Base-by-base conservation (phyloP, 345 rosid genomes). In the Sonneratia caseolaris region DNA sequence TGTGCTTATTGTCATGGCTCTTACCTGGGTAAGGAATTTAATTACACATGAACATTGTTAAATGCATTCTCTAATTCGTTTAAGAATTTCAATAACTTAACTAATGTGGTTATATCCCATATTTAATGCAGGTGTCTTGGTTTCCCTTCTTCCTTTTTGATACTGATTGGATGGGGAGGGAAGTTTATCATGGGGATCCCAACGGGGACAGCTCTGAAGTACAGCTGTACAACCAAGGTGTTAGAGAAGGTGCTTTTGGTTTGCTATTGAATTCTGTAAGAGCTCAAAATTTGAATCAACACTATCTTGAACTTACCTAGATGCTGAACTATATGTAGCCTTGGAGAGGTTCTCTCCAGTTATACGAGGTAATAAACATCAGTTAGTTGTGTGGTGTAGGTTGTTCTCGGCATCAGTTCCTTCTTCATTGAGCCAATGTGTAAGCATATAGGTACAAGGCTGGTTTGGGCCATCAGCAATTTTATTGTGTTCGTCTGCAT, bases 111-210 rank as follows among this genome's bases (percentile, higher is more conserved):
- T 57, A 12, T 70, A 11, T 22, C 19, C n/a, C 24, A 49, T 56
- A 32, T 42, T 48, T 42, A 75, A 67, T 87, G 89, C 87, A 95
- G 98, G 77, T 95, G 71, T 95, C 99, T 55, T 92, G 98, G 99
- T 95, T 95, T 77, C 99, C 98, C 7, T 91, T 92, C 89, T 91
- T 95, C 82, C 88, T 96, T 68, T 95, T 92, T 70, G 98, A 96
- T 83, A 91, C 96, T 48, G 98, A 96, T 83, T 96, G 99, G 99
- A 96, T 96, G 99, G 99, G 99, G 59, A 89, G 97, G 80, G 97
- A 96, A 82, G 97, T 96, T 64, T 92, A 92, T 80, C 96, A 89
- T 71, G 99, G 98, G 48, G 77, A 92, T 86, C 98, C 99, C 16
- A 90, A 81, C 21, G 94, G 92, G 70, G 81, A 74, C 79, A 66